A percentile compares a stretch with the other conserved stretches of the same genome.
Conservation (phyloP, 352 stramenopile genomes). For the Globisporangium paddicum region DNA sequence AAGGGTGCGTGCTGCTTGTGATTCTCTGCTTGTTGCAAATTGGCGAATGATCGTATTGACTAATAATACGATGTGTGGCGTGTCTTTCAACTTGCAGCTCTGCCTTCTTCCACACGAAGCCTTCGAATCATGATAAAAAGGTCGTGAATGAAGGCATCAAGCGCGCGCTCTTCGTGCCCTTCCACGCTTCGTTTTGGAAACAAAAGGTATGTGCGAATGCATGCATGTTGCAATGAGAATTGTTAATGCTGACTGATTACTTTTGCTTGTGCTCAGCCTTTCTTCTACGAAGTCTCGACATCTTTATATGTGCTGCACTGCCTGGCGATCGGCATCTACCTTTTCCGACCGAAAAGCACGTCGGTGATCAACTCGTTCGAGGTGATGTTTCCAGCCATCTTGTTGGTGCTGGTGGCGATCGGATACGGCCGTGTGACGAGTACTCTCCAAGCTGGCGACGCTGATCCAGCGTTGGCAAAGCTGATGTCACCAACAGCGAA, state of each 20-base stretch:
- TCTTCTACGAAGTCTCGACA: constrained; percentile 59
- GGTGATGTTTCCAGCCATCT: constrained; percentile 47
- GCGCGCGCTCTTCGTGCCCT: constrained; percentile 67
- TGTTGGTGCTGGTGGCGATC: constrained; percentile 62
- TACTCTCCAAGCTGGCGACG: constrained; percentile 55
- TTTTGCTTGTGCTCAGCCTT: constrained; percentile 21
- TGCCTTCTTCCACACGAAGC: constrained; percentile 83
- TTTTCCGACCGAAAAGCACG: constrained; percentile 37
- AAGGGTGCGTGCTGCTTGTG: constrained; percentile 41
- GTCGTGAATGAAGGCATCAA: constrained; percentile 67
- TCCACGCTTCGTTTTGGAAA: constrained; percentile 67
- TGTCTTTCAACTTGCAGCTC: constrained; percentile 31
- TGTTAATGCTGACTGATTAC: not conserved
- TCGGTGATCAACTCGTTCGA: constrained; percentile 66
- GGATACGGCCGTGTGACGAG: constrained; percentile 77
- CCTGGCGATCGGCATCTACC: constrained; percentile 40
- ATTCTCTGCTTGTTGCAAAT: not conserved
- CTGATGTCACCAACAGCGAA: constrained; percentile 52
- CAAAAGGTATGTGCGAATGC: constrained; percentile 39
- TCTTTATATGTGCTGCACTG: constrained; percentile 55
- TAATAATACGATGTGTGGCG: not conserved
- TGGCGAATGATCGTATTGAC: not conserved
- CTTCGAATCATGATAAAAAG: constrained; percentile 75
- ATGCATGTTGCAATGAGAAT: not conserved
- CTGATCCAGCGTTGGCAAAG: constrained; percentile 39